Conservation (phyloP, 2,329 filamentous ascomycete species). For the Verticillium tricorpus region DNA sequence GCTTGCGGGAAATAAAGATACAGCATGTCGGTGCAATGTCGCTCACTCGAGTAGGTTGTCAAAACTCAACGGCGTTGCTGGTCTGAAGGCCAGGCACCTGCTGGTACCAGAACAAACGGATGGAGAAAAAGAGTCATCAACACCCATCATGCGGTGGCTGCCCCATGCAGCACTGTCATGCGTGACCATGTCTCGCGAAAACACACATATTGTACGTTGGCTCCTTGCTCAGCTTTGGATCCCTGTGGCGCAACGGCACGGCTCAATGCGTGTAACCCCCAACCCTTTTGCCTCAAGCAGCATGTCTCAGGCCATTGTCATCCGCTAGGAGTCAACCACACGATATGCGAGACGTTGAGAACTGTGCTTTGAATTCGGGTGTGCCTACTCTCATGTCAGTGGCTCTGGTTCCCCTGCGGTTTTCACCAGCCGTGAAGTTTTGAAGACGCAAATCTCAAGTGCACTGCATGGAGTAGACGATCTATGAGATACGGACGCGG, state of each 20-base stretch:
- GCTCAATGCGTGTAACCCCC: background rate
- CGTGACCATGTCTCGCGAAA: background rate
- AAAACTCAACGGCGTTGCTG: no score
- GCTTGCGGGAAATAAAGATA: no score
- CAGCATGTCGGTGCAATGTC: no score
- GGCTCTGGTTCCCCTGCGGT: no score
- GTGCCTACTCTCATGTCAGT: no score
- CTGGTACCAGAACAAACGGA: no score
- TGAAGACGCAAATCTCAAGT: no score
- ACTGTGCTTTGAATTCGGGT: background rate
- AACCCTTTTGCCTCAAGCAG: background rate
- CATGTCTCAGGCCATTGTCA: background rate
- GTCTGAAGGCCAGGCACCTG: no score
- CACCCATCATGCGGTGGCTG: background rate
- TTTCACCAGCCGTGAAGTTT: no score
- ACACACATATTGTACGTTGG: background rate
- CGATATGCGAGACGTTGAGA: background rate
- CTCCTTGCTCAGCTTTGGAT: background rate
- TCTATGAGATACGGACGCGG: no score
- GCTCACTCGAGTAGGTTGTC: no score
- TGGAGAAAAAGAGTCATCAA: background rate
- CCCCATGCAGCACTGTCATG: background rate
- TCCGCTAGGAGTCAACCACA: background rate
- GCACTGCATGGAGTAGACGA: no score
- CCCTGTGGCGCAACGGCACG: background rate